Evolutionary conservation across 2,329 filamentous ascomycete species (phyloP), one percentile per base, ranked within the genome.

Genomic region (Pseudogymnoascus sp.): DNA sequence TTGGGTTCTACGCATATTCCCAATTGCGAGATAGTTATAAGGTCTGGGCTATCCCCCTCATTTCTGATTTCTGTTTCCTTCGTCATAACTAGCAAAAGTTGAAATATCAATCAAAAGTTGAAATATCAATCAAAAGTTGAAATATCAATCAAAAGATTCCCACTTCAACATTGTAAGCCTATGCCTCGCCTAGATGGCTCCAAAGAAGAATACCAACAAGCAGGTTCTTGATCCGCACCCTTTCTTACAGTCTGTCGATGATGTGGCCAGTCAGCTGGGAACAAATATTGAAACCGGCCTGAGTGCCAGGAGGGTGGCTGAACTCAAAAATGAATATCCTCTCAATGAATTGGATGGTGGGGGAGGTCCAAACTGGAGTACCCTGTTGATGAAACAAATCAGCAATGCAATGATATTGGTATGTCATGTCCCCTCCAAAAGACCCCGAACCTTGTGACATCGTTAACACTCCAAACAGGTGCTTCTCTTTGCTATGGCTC

Each of bases 321-420:
- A 83, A 63, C 78, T 88, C 23, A 80, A 86, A 63, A 74, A 81
- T 21, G 79, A 82, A 64, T 86, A 88, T 71, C 87, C 88, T 60
- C 78, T 75, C 17, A 92, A 92, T 76, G 87, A 90, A 71, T 79
- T 92, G 19, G 84, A 90, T 50, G 83, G 90, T 19, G 86, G 82
- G 19, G 85, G 82, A 29, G 83, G 83, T 29, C 86, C 92, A 59
- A 83, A 82, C 71, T 81, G 86, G 88, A 79, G 86, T 70, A 92
- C 87, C 69, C 90, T 92, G 44, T 77, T 92, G 56, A 77, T 88
- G 64, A 87, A 88, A 69, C 89, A 92, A 73, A 75, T 91, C 21
- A 83, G 86, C 72, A 92, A 92, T 78, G 88, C 89, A 64, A 91
- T 91, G 89, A 88, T 89, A 63, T 75, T 91, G 70, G 84, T 85